Conservation (phyloP, 352 stramenopile genomes). For the Pythium grandisporangium region DNA sequence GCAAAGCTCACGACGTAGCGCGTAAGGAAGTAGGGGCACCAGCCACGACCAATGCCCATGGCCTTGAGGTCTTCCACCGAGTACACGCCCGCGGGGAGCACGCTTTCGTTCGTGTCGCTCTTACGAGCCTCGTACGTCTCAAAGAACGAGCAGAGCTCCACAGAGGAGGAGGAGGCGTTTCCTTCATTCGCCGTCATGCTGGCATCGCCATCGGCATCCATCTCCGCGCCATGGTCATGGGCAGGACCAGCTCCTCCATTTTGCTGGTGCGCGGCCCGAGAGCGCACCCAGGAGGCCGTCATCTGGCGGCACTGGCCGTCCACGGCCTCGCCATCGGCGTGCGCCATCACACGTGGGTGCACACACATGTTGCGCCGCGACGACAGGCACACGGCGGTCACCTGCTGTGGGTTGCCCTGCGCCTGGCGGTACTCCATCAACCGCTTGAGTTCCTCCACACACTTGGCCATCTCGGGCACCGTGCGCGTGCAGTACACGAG, state of each 20-base stretch:
- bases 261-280: conserved; percentile 29
- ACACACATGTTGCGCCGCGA: conserved; percentile 98
- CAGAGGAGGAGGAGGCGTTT: no score
- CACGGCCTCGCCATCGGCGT: conserved; percentile 95
- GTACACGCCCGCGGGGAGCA: conserved; percentile 92
- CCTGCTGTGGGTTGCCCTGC: conserved; percentile 37
- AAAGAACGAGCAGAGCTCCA: conserved; percentile 87
- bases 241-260: no score
- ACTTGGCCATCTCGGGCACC: conserved; percentile 99
- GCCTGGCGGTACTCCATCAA: conserved; percentile 84
- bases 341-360: conserved; percentile 92
- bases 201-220: no score
- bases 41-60: conserved; percentile 85
- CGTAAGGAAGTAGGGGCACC: conserved; percentile 99
- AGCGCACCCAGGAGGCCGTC: conserved; percentile 96
- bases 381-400: conserved; percentile 88
- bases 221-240: no score
- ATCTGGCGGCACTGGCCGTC: conserved; percentile 95
- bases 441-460: conserved; percentile 96
- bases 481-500: conserved; percentile 99
- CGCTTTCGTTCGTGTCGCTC: conserved; percentile 88
- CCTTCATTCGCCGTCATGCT: no score
- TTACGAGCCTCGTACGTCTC: conserved; percentile 84
- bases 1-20: conserved; percentile 95
- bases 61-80: conserved; percentile 95